Evolutionary conservation across 129 eudicot species (phyloP), one percentile per base, ranked within the genome.

Genomic region (Scalesia atractyloides): DNA sequence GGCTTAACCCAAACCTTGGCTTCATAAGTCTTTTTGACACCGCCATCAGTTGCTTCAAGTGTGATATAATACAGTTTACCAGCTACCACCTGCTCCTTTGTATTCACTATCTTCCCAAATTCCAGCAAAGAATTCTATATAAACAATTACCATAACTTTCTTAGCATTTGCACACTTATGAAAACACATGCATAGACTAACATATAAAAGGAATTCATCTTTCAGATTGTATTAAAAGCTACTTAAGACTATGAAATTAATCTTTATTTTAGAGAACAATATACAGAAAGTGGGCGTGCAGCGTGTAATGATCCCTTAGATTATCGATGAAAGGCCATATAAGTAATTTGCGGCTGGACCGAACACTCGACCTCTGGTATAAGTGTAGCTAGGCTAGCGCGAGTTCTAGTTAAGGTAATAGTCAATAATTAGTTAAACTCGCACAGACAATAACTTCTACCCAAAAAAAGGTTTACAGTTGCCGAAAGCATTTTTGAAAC

Each of bases 1-100:
- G 91, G 89, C 70, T 91, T 87, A n/a, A 83, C 95, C 97, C 95
- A 91, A 59, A 91, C 70, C 62, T 88, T 82, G 41, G 95, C 95
- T 67, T 87, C 95, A 66, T 91, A 91, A 43, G 79, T 73, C 65
- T 91, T 85, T 62, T 77, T 90, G 52, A 73, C 80, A 17, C 87
- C 94, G 1, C 89, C 91, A 61, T 91, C 89, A 0, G 17, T 69
- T 61, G 79, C 86, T 78, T 87, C 97, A 9, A 91, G 77, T 11
- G 95, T 90, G 36, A 90, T 82, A 59, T 90, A 79, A 64, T 85
- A 76, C 78, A 90, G 9, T 4, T 59, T 85, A 36, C 95, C 95
- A 15, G 82, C 34, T 11, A 87, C 97, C 48, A 85, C 89, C 76
- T 90, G 91, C 66, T 90, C 83, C 63, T 87, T 76, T 5, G 82